A percentile compares a stretch with the other conserved stretches of the same genome.
These are phyloP conservation scores for Scheffersomyces stambukii DNA, from an alignment of 1,139 yeast genomes.

Conservation along the genomic window DNA sequence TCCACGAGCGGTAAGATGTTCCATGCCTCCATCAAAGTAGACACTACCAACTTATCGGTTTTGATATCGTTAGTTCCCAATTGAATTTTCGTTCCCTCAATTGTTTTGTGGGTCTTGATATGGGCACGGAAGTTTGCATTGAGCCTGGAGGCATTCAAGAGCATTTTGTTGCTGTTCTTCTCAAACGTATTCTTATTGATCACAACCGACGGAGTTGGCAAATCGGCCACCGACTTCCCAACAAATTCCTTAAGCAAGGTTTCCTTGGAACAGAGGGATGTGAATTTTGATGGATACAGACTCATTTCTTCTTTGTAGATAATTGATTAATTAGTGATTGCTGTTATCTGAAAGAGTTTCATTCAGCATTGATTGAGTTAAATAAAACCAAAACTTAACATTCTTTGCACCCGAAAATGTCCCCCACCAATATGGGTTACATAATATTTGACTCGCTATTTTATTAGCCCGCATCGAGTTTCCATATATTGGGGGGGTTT, in stretches of 20 bases:
- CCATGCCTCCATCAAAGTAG: slow-evolving; percentile 69
- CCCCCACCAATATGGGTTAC: no score
- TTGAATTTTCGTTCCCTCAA: slow-evolving; percentile 31
- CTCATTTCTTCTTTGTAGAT: no score
- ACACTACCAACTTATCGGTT: slow-evolving; percentile 56
- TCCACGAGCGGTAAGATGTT: slow-evolving; percentile 40
- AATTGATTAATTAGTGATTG: no score
- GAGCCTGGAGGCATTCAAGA: slow-evolving; percentile 22
- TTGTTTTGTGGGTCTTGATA: slow-evolving; percentile 68
- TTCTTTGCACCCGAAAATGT: no score
- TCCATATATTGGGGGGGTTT: no score
- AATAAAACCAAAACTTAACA: no score
- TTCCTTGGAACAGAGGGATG: slow-evolving; percentile 20
- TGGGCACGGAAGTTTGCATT: slow-evolving; percentile 56
- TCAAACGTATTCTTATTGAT: slow-evolving; percentile 22
- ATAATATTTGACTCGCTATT: no score
- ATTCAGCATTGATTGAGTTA: no score
- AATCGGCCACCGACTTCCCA: slow-evolving; percentile 22
- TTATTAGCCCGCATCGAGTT: no score
- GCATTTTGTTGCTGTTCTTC: slow-evolving; percentile 28
- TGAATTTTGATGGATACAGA: slow-evolving; percentile 16
- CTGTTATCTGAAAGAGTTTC: no score
- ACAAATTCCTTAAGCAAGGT: slow-evolving; percentile 18
- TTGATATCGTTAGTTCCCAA: slow-evolving; percentile 16
- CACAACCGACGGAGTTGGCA: slow-evolving; percentile 36